Percentiles rank a stretch among this genome's conserved stretches.
These are phyloP conservation scores for Trichoderma sp. DNA, from an alignment of 2,329 filamentous ascomycete genomes.

Conservation along the genomic window DNA sequence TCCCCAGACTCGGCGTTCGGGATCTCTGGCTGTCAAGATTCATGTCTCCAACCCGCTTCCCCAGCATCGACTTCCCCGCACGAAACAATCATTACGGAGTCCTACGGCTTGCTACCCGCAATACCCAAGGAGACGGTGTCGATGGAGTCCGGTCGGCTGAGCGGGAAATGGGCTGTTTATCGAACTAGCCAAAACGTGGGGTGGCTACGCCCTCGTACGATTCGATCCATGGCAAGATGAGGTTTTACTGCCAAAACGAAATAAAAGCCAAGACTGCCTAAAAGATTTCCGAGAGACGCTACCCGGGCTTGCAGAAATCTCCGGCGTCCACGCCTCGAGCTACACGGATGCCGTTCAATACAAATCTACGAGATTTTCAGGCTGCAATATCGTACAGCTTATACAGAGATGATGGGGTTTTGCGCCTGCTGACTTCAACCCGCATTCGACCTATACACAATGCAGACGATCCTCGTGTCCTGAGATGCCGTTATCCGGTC, in stretches of 20 bases:
- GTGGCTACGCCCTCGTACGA: constrained; percentile 11
- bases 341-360: neutral
- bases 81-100: neutral
- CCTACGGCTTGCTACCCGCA: constrained; percentile 4
- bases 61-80: constrained; percentile 14
- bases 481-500: constrained; percentile 10
- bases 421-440: neutral
- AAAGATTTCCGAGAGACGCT: neutral
- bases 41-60: constrained; percentile 3
- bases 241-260: neutral
- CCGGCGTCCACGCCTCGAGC: neutral
- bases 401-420: neutral
- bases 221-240: neutral
- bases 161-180: constrained; percentile 14
- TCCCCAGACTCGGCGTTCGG: constrained; percentile 15
- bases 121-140: constrained; percentile 3
- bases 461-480: neutral
- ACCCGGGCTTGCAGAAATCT: neutral
- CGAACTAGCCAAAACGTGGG: constrained; percentile 14
- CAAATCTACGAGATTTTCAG: neutral
- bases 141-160: constrained; percentile 14
- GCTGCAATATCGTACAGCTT: neutral
- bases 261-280: neutral
- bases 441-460: neutral
- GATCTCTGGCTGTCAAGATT: constrained; percentile 5